These are phyloP conservation scores for Neofusicoccum ribis DNA, from an alignment of 2,329 filamentous ascomycete genomes.

Conservation along the genomic window DNA sequence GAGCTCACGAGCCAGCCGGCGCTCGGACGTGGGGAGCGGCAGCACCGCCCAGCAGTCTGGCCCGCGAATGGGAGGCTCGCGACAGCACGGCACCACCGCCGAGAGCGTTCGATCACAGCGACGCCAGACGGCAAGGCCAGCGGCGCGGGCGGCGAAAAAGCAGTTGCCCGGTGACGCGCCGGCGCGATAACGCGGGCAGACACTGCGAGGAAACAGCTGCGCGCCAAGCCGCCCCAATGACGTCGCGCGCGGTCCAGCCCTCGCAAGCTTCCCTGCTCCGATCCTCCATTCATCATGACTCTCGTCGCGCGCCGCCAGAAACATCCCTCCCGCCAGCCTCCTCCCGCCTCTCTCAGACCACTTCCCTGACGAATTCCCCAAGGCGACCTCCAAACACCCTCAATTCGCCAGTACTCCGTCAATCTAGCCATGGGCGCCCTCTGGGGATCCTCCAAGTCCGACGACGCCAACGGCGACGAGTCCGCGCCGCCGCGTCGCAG, in stretches of 20 bases:
- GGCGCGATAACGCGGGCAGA: not conserved
- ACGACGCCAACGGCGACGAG: constrained; percentile 35
- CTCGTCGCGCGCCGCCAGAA: not conserved
- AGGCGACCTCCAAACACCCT: not conserved
- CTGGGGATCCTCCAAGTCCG: constrained; percentile 56
- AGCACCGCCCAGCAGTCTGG: too few relatives aligned
- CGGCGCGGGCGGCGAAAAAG: not conserved
- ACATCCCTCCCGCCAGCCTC: not conserved
- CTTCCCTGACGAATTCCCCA: not conserved
- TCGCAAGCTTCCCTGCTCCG: not conserved
- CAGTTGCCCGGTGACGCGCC: constrained; percentile 3
- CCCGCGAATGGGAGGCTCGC: too few relatives aligned
- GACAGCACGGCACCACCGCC: too few relatives aligned
- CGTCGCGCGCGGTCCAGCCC: constrained; percentile 6
- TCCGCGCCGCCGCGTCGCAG: constrained; percentile 27
- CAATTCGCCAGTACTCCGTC: not conserved
- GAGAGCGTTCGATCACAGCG: too few relatives aligned
- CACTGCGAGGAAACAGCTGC: not conserved
- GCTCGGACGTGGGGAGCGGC: too few relatives aligned
- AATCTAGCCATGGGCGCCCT: constrained; percentile 49
- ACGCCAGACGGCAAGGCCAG: too few relatives aligned
- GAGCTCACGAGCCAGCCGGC: too few relatives aligned
- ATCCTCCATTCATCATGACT: constrained; percentile 12
- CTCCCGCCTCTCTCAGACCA: not conserved
- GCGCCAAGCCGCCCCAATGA: constrained; percentile 3